These are phyloP conservation scores for Paramyrothecium sp. DNA, from an alignment of 2,329 filamentous ascomycete species.

Conservation along the genomic window DNA sequence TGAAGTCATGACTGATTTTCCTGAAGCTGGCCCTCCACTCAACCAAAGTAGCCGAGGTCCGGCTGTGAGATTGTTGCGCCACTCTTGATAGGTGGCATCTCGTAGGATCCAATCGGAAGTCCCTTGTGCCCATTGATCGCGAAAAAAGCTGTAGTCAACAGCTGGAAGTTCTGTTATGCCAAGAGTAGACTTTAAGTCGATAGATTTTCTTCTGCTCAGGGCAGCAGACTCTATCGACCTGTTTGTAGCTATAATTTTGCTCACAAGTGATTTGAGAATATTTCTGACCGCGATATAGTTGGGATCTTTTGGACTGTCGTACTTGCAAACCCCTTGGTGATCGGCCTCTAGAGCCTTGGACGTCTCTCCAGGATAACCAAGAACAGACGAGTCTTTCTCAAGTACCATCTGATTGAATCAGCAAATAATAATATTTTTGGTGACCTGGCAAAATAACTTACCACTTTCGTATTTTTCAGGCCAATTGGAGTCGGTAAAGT, in stretches of 20 bases:
- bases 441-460: constrained; percentile 9
- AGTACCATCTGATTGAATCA: constrained; percentile 26
- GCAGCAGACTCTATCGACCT: not conserved
- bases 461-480: constrained; percentile 15
- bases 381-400: constrained; percentile 36
- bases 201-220: not conserved
- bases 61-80: constrained; percentile 11
- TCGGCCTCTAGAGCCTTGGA: constrained; percentile 36
- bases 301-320: constrained; percentile 27
- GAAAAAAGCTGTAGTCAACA: constrained; percentile 18
- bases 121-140: constrained; percentile 15
- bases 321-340: constrained; percentile 42
- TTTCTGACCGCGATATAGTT: constrained; percentile 33
- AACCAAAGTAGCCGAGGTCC: constrained; percentile 24
- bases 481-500: constrained; percentile 22
- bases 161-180: constrained; percentile 17
- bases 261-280: constrained; percentile 19
- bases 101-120: constrained; percentile 28
- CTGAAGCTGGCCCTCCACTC: constrained; percentile 27
- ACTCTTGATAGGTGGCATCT: constrained; percentile 15
- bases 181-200: constrained; percentile 15
- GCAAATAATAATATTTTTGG: constrained; percentile 9
- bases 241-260: not conserved
- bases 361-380: constrained; percentile 39
- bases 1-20: constrained; percentile 32